These are phyloP conservation scores for Lentinus tigrinus DNA, from an alignment of 768 basidiomycete species.

Conservation along the genomic window DNA sequence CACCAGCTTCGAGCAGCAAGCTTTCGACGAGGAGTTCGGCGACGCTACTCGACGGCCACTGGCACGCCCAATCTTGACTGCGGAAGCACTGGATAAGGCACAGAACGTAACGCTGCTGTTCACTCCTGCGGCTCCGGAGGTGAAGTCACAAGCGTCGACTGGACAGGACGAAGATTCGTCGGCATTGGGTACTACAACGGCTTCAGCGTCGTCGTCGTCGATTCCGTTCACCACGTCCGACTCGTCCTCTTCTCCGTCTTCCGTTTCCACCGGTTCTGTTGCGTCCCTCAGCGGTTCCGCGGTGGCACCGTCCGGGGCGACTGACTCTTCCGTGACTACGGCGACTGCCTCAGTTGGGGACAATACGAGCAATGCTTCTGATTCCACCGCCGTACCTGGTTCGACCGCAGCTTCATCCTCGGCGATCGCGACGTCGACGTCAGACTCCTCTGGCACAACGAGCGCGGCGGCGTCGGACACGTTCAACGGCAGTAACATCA, in stretches of 20 bases:
- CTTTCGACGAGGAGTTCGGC: slow-evolving; percentile 20
- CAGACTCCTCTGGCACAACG: not conserved
- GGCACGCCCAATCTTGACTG: slow-evolving; percentile 14
- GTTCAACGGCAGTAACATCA: not conserved
- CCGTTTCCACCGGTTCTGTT: not conserved
- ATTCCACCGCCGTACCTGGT: not conserved
- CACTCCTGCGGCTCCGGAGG: slow-evolving; percentile 37
- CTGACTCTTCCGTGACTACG: not conserved
- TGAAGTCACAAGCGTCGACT: slow-evolving; percentile 11
- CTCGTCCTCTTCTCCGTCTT: not conserved
- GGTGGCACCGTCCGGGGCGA: not conserved
- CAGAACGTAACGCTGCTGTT: slow-evolving; percentile 55
- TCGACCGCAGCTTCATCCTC: not conserved
- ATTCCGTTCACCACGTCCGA: not conserved
- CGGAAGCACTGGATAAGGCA: slow-evolving; percentile 17
- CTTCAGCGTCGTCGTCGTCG: not conserved
- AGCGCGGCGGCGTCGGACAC: not conserved
- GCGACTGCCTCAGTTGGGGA: not conserved
- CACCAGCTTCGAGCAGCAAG: slow-evolving; percentile 17
- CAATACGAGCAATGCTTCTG: not conserved
- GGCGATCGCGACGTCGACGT: not conserved
- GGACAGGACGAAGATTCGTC: not conserved
- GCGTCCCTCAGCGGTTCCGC: not conserved
- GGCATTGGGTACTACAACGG: not conserved
- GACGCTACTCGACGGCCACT: slow-evolving; percentile 19